Conservation (phyloP, 768 basidiomycete species). For the Tylopilus felleus region DNA sequence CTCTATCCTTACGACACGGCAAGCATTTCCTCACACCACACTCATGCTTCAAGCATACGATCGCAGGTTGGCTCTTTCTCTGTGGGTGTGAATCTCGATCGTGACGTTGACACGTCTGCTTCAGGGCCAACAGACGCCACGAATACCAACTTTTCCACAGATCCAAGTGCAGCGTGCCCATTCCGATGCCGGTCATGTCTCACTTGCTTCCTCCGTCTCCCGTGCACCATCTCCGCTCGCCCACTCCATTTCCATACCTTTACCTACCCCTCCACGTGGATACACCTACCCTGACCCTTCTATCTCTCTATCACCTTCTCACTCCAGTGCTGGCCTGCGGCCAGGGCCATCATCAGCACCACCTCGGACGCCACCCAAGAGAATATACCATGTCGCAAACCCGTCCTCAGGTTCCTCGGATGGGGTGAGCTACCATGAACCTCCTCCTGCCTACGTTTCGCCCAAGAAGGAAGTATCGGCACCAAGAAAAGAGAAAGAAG, state of each 20-base stretch:
- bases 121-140: constrained; percentile 19
- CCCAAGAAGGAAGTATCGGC: constrained; percentile 9
- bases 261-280: constrained; percentile 10
- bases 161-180: constrained; percentile 23
- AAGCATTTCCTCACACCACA: constrained; percentile 22
- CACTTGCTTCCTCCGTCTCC: constrained; percentile 7
- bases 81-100: neutral
- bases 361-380: constrained; percentile 36
- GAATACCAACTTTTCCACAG: constrained; percentile 18
- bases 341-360: constrained; percentile 7
- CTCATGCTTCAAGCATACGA: constrained; percentile 7
- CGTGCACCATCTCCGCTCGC: constrained; percentile 24
- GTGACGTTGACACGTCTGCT: neutral
- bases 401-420: constrained; percentile 27
- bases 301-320: constrained; percentile 11
- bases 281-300: constrained; percentile 7
- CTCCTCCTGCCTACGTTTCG: constrained; percentile 47
- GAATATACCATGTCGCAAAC: constrained; percentile 43
- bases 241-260: constrained; percentile 23
- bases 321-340: neutral
- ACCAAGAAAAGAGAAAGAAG: constrained; percentile 21
- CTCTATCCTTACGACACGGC: constrained; percentile 21
- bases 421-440: constrained; percentile 29
- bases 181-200: constrained; percentile 16
- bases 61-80: constrained; percentile 14